These are phyloP conservation scores for Melampsora allii-populina DNA, from an alignment of 1,284 basidiomycete genomes.

Conservation along the genomic window DNA sequence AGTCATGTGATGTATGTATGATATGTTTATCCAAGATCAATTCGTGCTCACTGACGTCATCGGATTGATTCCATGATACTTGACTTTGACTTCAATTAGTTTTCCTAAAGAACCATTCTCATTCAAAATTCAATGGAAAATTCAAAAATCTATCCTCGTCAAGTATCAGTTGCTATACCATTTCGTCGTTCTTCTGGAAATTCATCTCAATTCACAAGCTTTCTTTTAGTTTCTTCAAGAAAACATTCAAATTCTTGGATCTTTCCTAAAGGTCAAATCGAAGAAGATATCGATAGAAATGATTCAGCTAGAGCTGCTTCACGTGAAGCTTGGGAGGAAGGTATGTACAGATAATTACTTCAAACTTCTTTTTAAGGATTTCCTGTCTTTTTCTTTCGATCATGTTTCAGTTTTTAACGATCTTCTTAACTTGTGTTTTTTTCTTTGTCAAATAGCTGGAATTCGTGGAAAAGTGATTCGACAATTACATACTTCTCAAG, in stretches of 20 bases:
- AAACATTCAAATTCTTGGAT: conserved; percentile 18
- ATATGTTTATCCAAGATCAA: too few relatives aligned
- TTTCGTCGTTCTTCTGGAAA: background rate
- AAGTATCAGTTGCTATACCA: conserved; percentile 19
- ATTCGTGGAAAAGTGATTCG: conserved; percentile 9
- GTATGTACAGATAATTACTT: conserved; percentile 1
- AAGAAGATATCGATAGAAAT: background rate
- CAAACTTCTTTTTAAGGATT: background rate
- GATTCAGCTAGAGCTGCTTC: conserved; percentile 9
- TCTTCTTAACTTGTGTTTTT: background rate
- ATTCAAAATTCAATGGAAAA: background rate
- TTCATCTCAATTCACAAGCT: background rate
- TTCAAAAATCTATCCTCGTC: conserved; percentile 1
- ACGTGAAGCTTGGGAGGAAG: conserved; percentile 38
- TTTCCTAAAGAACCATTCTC: too few relatives aligned
- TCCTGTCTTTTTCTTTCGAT: background rate
- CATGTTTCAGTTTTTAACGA: background rate
- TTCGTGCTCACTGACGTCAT: too few relatives aligned
- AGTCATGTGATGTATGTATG: too few relatives aligned
- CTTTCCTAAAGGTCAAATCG: conserved; percentile 24
- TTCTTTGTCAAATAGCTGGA: conserved; percentile 2
- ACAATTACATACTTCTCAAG: background rate
- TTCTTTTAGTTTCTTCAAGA: conserved; percentile 22
- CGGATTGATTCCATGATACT: too few relatives aligned
- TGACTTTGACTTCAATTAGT: too few relatives aligned